Evolutionary conservation across 164 flowering plant species (phyloP).

Genomic region (Nelumbo lutea): DNA sequence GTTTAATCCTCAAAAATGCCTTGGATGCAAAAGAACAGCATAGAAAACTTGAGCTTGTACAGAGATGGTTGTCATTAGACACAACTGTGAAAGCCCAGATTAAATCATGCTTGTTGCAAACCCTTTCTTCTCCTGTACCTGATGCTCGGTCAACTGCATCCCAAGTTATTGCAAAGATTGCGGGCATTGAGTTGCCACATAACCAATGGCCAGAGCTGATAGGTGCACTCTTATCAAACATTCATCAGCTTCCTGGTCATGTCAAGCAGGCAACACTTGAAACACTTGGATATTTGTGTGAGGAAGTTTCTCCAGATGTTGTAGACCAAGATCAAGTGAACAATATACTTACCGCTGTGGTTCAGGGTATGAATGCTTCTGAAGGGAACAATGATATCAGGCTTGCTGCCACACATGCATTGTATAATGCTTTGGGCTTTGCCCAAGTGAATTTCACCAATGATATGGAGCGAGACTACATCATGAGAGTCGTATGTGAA

Average conservation of each 20-base stretch:
- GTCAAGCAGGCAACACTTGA: slow-evolving; percentile 71
- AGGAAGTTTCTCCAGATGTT: slow-evolving; percentile 66
- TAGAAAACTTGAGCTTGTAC: slow-evolving; percentile 57
- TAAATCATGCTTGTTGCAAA: slow-evolving; percentile 46
- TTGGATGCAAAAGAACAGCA: slow-evolving; percentile 71
- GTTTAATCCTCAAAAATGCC: slow-evolving; percentile 62
- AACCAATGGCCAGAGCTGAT: slow-evolving; percentile 74
- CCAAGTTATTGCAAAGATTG: slow-evolving; percentile 68
- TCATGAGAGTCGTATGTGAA: slow-evolving; percentile 77
- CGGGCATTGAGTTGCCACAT: slow-evolving; percentile 69
- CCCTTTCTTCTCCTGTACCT: slow-evolving; percentile 45
- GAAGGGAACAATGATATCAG: slow-evolving; percentile 55
- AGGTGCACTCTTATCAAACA: slow-evolving; percentile 45
- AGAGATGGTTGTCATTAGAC: slow-evolving; percentile 58
- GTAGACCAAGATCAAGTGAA: slow-evolving; percentile 69
- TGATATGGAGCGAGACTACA: slow-evolving; percentile 72
- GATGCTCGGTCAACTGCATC: slow-evolving; percentile 71
- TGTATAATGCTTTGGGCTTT: slow-evolving; percentile 61
- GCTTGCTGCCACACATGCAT: slow-evolving; percentile 58
- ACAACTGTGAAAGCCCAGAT: slow-evolving; percentile 43
- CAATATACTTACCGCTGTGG: slow-evolving; percentile 68
- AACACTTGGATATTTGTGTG: slow-evolving; percentile 68
- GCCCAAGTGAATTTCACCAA: slow-evolving; percentile 62
- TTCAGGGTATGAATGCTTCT: slow-evolving; percentile 66
- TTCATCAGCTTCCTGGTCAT: slow-evolving; percentile 53